Evolutionary conservation across 306 rosid species (phyloP).

Genomic region (Cercis canadensis): DNA sequence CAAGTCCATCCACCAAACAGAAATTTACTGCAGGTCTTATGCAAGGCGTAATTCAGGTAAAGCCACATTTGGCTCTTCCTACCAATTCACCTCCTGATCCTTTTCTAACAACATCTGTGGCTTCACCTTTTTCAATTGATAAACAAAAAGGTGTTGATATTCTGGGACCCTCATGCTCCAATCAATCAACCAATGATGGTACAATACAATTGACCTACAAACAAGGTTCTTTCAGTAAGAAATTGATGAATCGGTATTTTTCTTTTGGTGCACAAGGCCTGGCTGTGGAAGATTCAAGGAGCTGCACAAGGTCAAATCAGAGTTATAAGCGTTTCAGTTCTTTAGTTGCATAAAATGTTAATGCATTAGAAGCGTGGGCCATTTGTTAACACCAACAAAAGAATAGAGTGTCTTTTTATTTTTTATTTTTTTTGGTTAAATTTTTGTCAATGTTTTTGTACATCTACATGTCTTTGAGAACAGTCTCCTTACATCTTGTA

Average conservation of each 20-base stretch:
- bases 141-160: conserved; percentile 47
- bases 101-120: conserved; percentile 43
- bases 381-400: conserved; percentile 8
- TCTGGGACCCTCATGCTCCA: conserved; percentile 49
- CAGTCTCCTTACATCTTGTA: no score
- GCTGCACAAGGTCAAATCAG: conserved; percentile 47
- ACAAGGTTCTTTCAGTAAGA: conserved; percentile 57
- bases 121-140: conserved; percentile 52
- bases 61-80: conserved; percentile 48
- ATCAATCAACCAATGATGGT: conserved; percentile 31
- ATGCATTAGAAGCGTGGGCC: conserved; percentile 10
- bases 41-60: conserved; percentile 83
- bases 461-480: no score
- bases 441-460: no score
- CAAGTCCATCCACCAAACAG: conserved; percentile 73
- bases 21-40: conserved; percentile 67
- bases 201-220: conserved; percentile 35
- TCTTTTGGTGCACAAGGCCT: conserved; percentile 76
- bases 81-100: conserved; percentile 47
- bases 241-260: conserved; percentile 69
- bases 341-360: conserved; percentile 57
- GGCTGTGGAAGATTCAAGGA: conserved; percentile 50
- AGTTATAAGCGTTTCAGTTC: conserved; percentile 50
- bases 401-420: conserved; percentile 1
- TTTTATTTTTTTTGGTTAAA: no score